Evolutionary conservation across 2,329 filamentous ascomycete genomes (phyloP), one percentile per base, ranked within the genome.

Genomic region (Arthrinium phaeospermum): DNA sequence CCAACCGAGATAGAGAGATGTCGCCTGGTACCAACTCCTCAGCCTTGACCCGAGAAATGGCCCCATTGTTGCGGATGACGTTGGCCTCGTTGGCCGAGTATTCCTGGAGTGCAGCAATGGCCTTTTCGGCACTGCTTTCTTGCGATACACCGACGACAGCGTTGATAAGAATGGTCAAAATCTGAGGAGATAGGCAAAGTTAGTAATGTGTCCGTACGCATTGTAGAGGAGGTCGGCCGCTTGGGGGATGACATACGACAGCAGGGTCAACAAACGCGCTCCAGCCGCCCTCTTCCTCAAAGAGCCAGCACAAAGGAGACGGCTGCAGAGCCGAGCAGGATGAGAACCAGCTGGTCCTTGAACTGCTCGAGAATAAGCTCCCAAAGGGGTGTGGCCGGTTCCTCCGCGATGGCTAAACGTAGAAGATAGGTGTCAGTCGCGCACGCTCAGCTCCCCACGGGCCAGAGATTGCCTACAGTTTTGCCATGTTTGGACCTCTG

Each of bases 61-160:
- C 90, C 69, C 96, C 95, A 78, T 85, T 84, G 85, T 96, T 92
- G 79, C 96, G 93, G 73, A 98, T 83, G 70, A 97, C 96, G 81
- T 96, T 99, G 77, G 96, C 96, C 83, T 98, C 94, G 84, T 98
- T 99, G 80, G 96, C 96, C 44, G 96, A 98, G 86, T 99, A 99
- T 89, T 99, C 96, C 85, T 99, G 96, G 72, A 99, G 90, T 64
- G 96, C 96, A 37, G 96, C 95, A 81, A 99, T 99, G 70, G 96
- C 96, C 86, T 98, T 98, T 83, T 99, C 96, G 76, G 96, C 96
- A 81, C 95, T 98, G 84, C 94, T 98, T 87, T 99, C 96, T 87
- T 99, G 96, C 72, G 96, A 98, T 41, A 99, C 96, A 81, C 96
- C 96, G 75, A 99, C 96, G 77, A 99, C 92, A 74, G 96, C 94